These are phyloP conservation scores for Ustilago hordei DNA, from an alignment of 1,284 basidiomycete species.

Conservation along the genomic window DNA sequence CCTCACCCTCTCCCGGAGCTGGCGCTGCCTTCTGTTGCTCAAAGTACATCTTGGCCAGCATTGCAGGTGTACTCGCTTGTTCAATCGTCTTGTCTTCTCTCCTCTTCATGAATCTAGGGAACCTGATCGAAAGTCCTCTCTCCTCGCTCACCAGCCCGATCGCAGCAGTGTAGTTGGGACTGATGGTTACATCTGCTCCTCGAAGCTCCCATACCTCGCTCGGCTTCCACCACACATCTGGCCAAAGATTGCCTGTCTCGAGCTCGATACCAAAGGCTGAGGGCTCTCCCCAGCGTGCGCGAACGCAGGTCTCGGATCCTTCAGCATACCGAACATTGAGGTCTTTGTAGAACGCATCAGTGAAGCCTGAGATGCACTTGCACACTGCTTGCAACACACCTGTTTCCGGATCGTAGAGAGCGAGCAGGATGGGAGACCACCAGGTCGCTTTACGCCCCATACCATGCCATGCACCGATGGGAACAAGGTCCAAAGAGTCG, in stretches of 20 bases:
- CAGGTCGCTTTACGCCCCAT: constrained; percentile 90
- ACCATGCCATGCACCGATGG: constrained; percentile 81
- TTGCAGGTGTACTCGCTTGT: constrained; percentile 53
- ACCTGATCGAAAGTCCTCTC: constrained; percentile 74
- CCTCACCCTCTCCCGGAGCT: constrained; percentile 24
- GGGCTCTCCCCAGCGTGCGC: constrained; percentile 24
- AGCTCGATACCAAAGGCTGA: constrained; percentile 49
- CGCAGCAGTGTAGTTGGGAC: constrained; percentile 87
- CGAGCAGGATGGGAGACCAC: constrained; percentile 92
- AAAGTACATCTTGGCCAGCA: constrained; percentile 59
- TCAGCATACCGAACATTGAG: constrained; percentile 51
- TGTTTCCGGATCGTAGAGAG: constrained; percentile 78
- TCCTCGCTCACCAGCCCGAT: constrained; percentile 75
- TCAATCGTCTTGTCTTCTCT: constrained; percentile 60
- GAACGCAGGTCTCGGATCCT: constrained; percentile 41
- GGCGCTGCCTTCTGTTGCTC: constrained; percentile 54
- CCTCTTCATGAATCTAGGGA: constrained; percentile 70
- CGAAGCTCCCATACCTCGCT: constrained; percentile 80
- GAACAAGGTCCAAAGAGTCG: constrained; percentile 68
- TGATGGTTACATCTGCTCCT: constrained; percentile 84
- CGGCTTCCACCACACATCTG: constrained; percentile 80
- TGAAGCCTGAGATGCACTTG: constrained; percentile 77
- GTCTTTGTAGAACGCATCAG: constrained; percentile 82
- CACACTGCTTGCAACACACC: constrained; percentile 75
- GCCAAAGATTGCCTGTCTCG: constrained; percentile 75